These are phyloP conservation scores for Rhizoclosmatium sp. DNA, from an alignment of 192 early-diverging fungal species.

Conservation along the genomic window DNA sequence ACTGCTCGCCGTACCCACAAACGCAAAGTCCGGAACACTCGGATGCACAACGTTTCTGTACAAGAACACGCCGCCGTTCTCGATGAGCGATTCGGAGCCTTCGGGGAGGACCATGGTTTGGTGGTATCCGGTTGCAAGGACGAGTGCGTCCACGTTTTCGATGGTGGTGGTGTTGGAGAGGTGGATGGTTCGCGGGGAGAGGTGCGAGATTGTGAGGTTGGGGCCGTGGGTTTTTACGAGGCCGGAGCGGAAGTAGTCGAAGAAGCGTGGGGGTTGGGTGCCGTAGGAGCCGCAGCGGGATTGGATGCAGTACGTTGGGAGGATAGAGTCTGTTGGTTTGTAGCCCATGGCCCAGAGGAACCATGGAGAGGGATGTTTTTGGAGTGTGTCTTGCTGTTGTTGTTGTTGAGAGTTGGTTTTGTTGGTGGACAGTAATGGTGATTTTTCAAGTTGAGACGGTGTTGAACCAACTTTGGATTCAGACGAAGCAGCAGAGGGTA, in stretches of 20 bases:
- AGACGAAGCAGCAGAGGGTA: background rate
- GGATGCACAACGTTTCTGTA: constrained; percentile 19
- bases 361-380: no score
- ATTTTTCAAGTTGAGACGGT: background rate
- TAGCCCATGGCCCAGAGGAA: background rate
- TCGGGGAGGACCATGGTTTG: constrained; percentile 26
- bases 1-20: constrained; percentile 9
- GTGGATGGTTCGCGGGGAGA: constrained; percentile 5
- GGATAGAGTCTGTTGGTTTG: background rate
- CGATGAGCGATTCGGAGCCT: background rate
- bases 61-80: constrained; percentile 8
- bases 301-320: background rate
- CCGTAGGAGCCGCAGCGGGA: background rate
- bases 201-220: background rate
- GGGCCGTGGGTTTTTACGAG: background rate
- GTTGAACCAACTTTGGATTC: background rate
- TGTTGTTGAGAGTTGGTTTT: no score
- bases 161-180: background rate
- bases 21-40: constrained; percentile 11
- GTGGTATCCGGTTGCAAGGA: constrained; percentile 10
- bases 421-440: no score
- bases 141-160: constrained; percentile 14
- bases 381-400: no score
- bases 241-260: background rate
- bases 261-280: background rate